Base-by-base conservation (phyloP, 306 rosid genomes). In the Vigna nakashimae region DNA sequence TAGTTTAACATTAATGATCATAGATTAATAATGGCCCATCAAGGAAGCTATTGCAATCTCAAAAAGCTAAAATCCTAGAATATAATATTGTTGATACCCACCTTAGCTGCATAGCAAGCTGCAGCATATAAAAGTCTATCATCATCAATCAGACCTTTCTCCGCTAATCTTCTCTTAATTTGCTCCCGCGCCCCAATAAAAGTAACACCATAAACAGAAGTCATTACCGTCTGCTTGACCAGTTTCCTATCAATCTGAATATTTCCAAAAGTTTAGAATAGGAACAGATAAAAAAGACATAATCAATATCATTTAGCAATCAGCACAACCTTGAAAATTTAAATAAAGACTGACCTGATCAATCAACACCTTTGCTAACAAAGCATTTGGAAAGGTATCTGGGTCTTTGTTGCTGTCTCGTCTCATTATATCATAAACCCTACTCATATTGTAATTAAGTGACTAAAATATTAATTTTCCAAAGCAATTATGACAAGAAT, bases 171-270 rank as follows among this genome's bases (percentile, higher is more conserved):
- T 89, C 77, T 86, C 78, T 88, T 93, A 78, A 93, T 93, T 82
- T 93, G 98, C 63, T 93, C 94, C 18, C 94, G 91, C 4, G 96
- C 98, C 83, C 98, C 98, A 84, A 93, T 85, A 66, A 71, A 93
- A 42, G 98, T 91, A 64, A 93, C 98, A 66, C 96, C 98, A 80
- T 91, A 93, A 18, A 93, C 96, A 71, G 98, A 93, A 80, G 96
- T 93, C 98, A 93, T 93, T 75, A 93, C 96, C 14, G 96, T 93
- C 79, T 93, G 96, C 64, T 90, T 93, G 70, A 93, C 97, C 83
- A 90, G 85, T 86, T 90, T 92, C 82, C 96, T 88, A 57, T 92
- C 97, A 73, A 92, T 89, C 97, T 92, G 94, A 74, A 89, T 82
- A 49, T 42, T 76, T 76, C 80, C 80, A 81, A 65, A 88, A 62